Conservation (phyloP, 495 filamentous ascomycete genomes). For the Parmelia sp. region DNA sequence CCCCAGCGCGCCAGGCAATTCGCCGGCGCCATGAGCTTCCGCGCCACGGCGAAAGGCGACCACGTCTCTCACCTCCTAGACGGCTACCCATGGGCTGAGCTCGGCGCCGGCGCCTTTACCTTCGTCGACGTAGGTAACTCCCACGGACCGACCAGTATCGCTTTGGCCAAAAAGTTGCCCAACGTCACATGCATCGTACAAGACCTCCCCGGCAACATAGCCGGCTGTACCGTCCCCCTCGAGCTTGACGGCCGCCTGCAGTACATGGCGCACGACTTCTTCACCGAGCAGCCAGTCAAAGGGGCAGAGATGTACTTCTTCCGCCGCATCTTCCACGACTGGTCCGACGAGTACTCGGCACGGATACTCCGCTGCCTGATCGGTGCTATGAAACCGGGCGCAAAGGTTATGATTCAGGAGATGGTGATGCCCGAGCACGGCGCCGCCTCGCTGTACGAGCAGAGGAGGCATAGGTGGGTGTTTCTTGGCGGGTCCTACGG, state of each 20-base stretch:
- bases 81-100: background rate
- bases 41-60: background rate
- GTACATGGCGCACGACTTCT: background rate
- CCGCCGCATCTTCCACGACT: background rate
- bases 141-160: background rate
- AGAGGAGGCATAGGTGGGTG: background rate
- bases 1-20: background rate
- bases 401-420: background rate
- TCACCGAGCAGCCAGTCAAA: background rate
- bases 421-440: background rate
- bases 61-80: background rate
- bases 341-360: constrained; percentile 5
- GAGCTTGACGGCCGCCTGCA: background rate
- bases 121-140: background rate
- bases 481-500: background rate
- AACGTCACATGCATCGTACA: background rate
- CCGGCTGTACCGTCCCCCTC: background rate
- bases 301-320: background rate
- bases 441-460: background rate
- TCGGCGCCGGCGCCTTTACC: background rate
- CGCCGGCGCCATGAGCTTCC: background rate
- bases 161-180: background rate
- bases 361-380: background rate
- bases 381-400: background rate
- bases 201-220: background rate